phyloP scores from a whole-genome alignment of 768 basidiomycete species.

The Boletellus sp. region DNA sequence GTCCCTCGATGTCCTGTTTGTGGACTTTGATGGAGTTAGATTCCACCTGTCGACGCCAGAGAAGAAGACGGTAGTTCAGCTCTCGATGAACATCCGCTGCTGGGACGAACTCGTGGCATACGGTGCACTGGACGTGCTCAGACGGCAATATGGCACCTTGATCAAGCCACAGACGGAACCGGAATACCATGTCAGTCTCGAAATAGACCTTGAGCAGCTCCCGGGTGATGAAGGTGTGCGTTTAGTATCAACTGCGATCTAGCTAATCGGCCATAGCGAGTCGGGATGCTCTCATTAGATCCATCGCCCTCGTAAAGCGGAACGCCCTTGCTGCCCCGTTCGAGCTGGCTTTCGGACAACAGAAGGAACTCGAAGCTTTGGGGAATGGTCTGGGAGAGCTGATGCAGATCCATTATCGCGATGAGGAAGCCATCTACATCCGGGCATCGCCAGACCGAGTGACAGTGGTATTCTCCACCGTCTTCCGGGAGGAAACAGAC shows the following conservation, averaged over 20 bases:
- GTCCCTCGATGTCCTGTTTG: slow-evolving; percentile 91
- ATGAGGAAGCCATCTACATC: slow-evolving; percentile 95
- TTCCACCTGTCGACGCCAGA: slow-evolving; percentile 90
- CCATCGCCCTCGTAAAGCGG: slow-evolving; percentile 82
- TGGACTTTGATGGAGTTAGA: slow-evolving; percentile 95
- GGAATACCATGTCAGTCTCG: slow-evolving; percentile 85
- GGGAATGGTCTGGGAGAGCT: slow-evolving; percentile 70
- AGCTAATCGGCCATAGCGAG: slow-evolving; percentile 50
- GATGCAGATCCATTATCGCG: slow-evolving; percentile 92
- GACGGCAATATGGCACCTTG: slow-evolving; percentile 77
- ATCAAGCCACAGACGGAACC: slow-evolving; percentile 68
- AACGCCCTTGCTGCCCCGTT: slow-evolving; percentile 95
- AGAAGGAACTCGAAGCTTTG: slow-evolving; percentile 78
- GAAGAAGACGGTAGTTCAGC: slow-evolving; percentile 72
- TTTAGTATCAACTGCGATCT: neutral
- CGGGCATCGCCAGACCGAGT: slow-evolving; percentile 93
- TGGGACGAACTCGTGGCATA: slow-evolving; percentile 91
- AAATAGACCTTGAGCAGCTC: slow-evolving; percentile 82
- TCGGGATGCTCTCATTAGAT: slow-evolving; percentile 74
- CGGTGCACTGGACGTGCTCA: slow-evolving; percentile 76
- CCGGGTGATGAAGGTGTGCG: slow-evolving; percentile 75
- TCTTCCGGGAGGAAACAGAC: slow-evolving; percentile 97
- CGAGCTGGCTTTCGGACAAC: slow-evolving; percentile 78
- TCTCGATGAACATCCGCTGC: slow-evolving; percentile 97
- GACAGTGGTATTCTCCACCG: slow-evolving; percentile 95